Evolutionary conservation across 768 basidiomycete genomes (phyloP), one percentile per base, ranked within the genome.

Genomic region (Psilocybe cyanescens): DNA sequence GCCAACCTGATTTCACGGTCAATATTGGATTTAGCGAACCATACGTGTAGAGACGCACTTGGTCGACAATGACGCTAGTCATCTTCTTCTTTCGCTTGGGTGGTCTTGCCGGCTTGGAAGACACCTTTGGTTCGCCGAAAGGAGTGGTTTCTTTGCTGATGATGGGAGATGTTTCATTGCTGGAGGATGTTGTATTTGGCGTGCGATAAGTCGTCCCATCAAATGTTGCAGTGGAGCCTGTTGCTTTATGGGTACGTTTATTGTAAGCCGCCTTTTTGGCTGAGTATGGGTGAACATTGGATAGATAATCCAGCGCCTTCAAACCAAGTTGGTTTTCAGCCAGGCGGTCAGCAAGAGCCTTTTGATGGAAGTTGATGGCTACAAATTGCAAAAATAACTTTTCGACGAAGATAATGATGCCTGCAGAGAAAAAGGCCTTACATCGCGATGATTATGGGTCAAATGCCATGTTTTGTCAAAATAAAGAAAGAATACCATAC

Each of bases 351-450:
- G 89, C 86, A 19, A 92, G 82, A 1, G 91, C 90, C 58, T 84
- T 89, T 64, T 86, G 81, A 70, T 93, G 91, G 70, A 93, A 94
- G 65, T 86, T 90, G 75, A 92, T 92, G 30, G 92, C 91, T 48
- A 92, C 85, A 61, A 87, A 86, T 67, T 87, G 89, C 33, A 94
- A 72, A 71, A 89, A 86, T 39, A 90, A 71, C 70, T 81, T 83
- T 55, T 83, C 81, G 6, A 71, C 70, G 8, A 82, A 73, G 16
- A 83, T 66, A 24, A 84, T 75, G 29, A 81, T 76, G 17, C 76
- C 74, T 28, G 78, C 69, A 2, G 80, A 72, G 57, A 84, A 84
- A 16, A 69, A 2, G 79, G 79, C 81, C 81, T 58, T 58, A 39
- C 7, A 44, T 56, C 52, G 44, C 44, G 51, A 65, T 16, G 29